Percentiles rank a stretch among this genome's conserved stretches.
Conservation (phyloP, 768 basidiomycete genomes). For the Pholiota molesta region DNA sequence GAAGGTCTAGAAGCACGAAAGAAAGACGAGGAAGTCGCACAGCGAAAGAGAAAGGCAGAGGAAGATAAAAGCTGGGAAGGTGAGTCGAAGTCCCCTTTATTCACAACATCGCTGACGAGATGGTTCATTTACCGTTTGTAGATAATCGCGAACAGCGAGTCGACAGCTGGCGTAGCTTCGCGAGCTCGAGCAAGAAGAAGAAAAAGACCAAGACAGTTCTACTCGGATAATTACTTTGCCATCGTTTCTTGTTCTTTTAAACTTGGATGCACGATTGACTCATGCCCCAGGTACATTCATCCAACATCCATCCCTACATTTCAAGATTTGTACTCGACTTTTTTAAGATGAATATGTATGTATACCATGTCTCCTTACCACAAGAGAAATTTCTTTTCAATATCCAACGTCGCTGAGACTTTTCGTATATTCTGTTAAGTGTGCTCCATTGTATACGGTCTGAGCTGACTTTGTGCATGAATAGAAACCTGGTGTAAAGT, state of each 20-base stretch:
- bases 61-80: conserved; percentile 92
- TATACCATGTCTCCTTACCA: neutral
- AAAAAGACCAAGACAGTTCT: conserved; percentile 72
- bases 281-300: conserved; percentile 1
- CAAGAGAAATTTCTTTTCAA: conserved; percentile 4
- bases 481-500: conserved; percentile 10
- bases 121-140: conserved; percentile 29
- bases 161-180: conserved; percentile 81
- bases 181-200: conserved; percentile 74
- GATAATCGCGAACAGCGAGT: conserved; percentile 82
- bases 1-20: conserved; percentile 92
- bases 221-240: conserved; percentile 53
- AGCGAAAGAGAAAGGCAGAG: conserved; percentile 85
- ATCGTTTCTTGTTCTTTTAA: conserved; percentile 10
- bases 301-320: neutral
- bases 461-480: conserved; percentile 21
- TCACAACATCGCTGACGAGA: neutral
- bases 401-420: neutral
- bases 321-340: conserved; percentile 16
- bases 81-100: conserved; percentile 30
- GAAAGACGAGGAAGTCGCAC: conserved; percentile 82
- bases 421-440: conserved; percentile 21
- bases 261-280: conserved; percentile 11
- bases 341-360: conserved; percentile 17
- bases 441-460: conserved; percentile 21